These are phyloP conservation scores for Colletotrichum orbiculare DNA, from an alignment of 2,329 filamentous ascomycete genomes.

Conservation along the genomic window DNA sequence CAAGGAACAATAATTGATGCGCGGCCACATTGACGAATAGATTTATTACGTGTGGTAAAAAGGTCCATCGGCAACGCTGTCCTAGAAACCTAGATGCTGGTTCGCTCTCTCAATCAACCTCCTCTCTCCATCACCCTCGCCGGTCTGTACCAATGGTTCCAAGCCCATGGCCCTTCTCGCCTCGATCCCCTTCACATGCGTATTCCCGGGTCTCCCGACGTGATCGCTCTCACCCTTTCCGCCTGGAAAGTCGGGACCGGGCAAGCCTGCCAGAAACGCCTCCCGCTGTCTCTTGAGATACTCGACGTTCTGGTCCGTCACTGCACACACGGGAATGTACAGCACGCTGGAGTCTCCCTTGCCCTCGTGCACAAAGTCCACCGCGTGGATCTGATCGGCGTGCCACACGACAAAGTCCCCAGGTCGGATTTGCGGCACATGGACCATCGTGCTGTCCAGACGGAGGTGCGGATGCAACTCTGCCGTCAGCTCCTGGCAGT, in stretches of 20 bases:
- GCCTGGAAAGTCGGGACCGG: conserved; percentile 77
- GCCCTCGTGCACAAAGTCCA: conserved; percentile 82
- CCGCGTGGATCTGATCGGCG: conserved; percentile 84
- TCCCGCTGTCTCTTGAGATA: conserved; percentile 78
- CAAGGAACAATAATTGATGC: background rate
- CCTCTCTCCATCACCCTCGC: conserved; percentile 47
- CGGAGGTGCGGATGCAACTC: conserved; percentile 77
- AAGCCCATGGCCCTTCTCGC: conserved; percentile 60
- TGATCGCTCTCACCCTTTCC: conserved; percentile 74
- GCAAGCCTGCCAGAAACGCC: conserved; percentile 76
- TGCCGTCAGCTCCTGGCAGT: conserved; percentile 74
- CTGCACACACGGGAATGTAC: conserved; percentile 88
- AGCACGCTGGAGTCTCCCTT: conserved; percentile 81
- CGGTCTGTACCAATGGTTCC: conserved; percentile 46
- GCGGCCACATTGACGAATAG: background rate
- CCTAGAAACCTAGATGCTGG: conserved; percentile 54
- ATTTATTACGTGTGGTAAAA: background rate
- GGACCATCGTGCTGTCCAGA: conserved; percentile 76
- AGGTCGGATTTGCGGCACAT: conserved; percentile 74
- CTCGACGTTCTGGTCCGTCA: conserved; percentile 78
- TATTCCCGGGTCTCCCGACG: conserved; percentile 57
- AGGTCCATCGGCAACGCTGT: background rate
- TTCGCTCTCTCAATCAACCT: conserved; percentile 55
- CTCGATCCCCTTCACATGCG: conserved; percentile 43
- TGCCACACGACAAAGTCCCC: conserved; percentile 88